Evolutionary conservation across 345 rosid species (phyloP).

Genomic region (Citrus inodora): DNA sequence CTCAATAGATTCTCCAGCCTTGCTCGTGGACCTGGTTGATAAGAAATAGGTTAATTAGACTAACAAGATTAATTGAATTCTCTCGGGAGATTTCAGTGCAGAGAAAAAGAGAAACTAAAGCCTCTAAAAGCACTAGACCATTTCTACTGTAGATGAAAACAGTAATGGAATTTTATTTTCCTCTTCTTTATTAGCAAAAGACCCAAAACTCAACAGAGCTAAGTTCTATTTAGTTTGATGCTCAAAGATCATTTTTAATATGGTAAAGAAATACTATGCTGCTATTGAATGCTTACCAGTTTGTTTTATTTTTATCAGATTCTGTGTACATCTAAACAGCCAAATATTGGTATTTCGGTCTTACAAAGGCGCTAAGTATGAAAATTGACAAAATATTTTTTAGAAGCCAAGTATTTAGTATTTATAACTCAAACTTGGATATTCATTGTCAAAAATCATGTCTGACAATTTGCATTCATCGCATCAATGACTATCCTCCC

Average conservation of each 20-base stretch:
- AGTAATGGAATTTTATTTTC: not conserved
- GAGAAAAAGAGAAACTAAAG: not conserved
- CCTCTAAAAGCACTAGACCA: not conserved
- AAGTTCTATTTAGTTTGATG: not conserved
- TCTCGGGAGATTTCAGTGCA: not conserved
- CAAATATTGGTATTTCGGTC: not conserved
- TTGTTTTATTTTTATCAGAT: not conserved
- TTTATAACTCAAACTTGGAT: not conserved
- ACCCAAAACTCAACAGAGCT: not conserved
- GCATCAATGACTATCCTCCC: not conserved
- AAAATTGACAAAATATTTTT: not conserved
- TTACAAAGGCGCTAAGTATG: not conserved
- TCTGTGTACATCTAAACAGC: not conserved
- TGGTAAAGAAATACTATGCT: not conserved
- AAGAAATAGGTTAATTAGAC: not conserved
- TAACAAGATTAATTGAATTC: not conserved
- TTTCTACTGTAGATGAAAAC: not conserved
- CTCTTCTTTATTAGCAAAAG: not conserved
- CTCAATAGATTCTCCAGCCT: conserved; percentile 57
- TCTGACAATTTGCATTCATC: not conserved
- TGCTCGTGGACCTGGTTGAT: conserved; percentile 42
- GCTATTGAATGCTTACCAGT: not conserved
- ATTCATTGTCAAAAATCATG: not conserved
- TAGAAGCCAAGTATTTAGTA: not conserved
- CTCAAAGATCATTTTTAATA: not conserved